phyloP scores from a whole-genome alignment of 2,329 filamentous ascomycete genomes.

The Fusarium bactridioides region DNA sequence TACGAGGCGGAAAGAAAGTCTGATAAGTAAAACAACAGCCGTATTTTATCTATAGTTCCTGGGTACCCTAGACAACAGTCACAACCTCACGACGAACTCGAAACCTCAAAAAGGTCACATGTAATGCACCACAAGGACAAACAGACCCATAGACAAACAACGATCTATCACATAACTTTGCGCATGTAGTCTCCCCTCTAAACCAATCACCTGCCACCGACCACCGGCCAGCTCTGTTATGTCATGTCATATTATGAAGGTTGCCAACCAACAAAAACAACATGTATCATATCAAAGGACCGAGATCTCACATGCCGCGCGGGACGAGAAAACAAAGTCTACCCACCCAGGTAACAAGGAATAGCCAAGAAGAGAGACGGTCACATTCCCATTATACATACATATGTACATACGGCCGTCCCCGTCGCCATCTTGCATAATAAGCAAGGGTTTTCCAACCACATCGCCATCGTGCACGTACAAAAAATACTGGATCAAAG shows the following conservation, averaged over 20 bases:
- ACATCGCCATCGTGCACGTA: neutral
- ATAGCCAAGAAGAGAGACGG: neutral
- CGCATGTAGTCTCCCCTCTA: neutral
- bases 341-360: neutral
- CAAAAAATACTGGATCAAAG: neutral
- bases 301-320: neutral
- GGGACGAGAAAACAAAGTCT: neutral
- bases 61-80: neutral
- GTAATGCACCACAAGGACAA: neutral
- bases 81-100: neutral
- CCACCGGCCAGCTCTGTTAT: neutral
- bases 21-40: no score
- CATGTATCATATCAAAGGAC: neutral
- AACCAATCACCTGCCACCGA: neutral
- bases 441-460: neutral
- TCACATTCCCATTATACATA: neutral
- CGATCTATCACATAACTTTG: neutral
- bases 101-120: neutral
- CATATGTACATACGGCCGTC: neutral
- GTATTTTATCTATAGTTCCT: neutral
- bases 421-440: neutral
- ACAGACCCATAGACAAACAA: neutral
- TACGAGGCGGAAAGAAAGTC: neutral
- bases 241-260: neutral
- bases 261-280: neutral